A percentile compares a stretch with the other conserved stretches of the same genome.
Conservation (phyloP, 495 filamentous ascomycete species). For the Xylaria curta region DNA sequence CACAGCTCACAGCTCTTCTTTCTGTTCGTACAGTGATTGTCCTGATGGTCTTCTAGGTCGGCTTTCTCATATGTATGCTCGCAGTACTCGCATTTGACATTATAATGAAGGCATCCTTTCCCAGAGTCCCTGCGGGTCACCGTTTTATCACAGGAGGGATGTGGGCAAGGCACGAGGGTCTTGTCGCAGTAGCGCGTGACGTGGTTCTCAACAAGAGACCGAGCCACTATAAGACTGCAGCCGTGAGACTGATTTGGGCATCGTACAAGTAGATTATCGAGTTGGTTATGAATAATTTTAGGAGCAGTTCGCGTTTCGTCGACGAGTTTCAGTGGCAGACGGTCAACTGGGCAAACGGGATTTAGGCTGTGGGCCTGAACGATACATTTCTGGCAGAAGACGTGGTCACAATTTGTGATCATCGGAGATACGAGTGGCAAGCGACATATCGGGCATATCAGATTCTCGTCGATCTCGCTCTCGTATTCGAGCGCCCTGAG, state of each 20-base stretch:
- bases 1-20: constrained; percentile 50
- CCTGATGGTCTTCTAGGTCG: constrained; percentile 51
- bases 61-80: constrained; percentile 41
- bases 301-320: constrained; percentile 40
- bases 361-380: constrained; percentile 60
- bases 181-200: constrained; percentile 77
- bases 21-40: constrained; percentile 43
- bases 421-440: constrained; percentile 74
- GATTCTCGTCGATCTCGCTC: constrained; percentile 71
- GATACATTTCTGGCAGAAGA: constrained; percentile 78
- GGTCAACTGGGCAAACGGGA: constrained; percentile 59
- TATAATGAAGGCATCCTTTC: constrained; percentile 57
- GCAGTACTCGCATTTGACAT: constrained; percentile 55
- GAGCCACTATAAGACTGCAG: constrained; percentile 66
- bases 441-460: constrained; percentile 85
- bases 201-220: constrained; percentile 75
- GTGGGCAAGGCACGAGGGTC: constrained; percentile 68
- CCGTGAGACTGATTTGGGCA: constrained; percentile 71
- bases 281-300: constrained; percentile 62
- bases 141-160: constrained; percentile 47
- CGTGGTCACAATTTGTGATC: constrained; percentile 70
- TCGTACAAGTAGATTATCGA: constrained; percentile 75
- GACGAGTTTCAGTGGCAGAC: constrained; percentile 46
- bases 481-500: constrained; percentile 75
- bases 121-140: constrained; percentile 45